These are phyloP conservation scores for Terana coerulea DNA, from an alignment of 768 basidiomycete genomes.

Conservation along the genomic window DNA sequence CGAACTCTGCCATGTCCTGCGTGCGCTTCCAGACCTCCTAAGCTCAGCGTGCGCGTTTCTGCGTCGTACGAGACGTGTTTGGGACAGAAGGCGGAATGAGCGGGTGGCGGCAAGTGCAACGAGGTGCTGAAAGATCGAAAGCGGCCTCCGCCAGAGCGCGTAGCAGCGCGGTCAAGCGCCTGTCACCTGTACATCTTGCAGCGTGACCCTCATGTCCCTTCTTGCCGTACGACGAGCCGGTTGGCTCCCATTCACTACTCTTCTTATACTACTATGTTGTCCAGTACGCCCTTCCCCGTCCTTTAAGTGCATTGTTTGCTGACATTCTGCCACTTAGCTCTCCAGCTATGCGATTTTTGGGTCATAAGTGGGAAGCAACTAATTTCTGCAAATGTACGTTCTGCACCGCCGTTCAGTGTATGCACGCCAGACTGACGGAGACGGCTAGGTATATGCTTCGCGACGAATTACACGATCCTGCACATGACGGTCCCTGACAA, in stretches of 20 bases:
- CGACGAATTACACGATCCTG: slow-evolving; percentile 81
- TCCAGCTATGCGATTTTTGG: slow-evolving; percentile 40
- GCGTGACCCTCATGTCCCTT: slow-evolving; percentile 10
- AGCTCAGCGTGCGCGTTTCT: not conserved
- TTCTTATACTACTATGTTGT: slow-evolving; percentile 15
- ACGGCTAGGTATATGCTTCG: slow-evolving; percentile 81
- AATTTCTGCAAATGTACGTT: slow-evolving; percentile 84
- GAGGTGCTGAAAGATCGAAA: slow-evolving; percentile 3
- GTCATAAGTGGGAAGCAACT: slow-evolving; percentile 83
- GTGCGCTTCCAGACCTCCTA: slow-evolving; percentile 1
- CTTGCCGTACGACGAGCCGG: slow-evolving; percentile 14
- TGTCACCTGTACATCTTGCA: not conserved
- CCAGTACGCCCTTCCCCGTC: slow-evolving; percentile 15
- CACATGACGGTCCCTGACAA: slow-evolving; percentile 77
- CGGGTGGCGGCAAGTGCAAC: slow-evolving; percentile 1
- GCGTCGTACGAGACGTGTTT: not conserved
- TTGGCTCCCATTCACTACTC: slow-evolving; percentile 13
- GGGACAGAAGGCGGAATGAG: not conserved
- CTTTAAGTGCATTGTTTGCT: not conserved
- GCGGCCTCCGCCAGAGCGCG: not conserved
- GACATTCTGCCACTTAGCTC: slow-evolving; percentile 23
- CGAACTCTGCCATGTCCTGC: slow-evolving; percentile 75
- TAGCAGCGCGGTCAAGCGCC: slow-evolving; percentile 2
- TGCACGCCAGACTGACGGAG: slow-evolving; percentile 1
- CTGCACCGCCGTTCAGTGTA: not conserved